Conservation (phyloP, 2,329 filamentous ascomycete species). For the Davidsoniella australis region DNA sequence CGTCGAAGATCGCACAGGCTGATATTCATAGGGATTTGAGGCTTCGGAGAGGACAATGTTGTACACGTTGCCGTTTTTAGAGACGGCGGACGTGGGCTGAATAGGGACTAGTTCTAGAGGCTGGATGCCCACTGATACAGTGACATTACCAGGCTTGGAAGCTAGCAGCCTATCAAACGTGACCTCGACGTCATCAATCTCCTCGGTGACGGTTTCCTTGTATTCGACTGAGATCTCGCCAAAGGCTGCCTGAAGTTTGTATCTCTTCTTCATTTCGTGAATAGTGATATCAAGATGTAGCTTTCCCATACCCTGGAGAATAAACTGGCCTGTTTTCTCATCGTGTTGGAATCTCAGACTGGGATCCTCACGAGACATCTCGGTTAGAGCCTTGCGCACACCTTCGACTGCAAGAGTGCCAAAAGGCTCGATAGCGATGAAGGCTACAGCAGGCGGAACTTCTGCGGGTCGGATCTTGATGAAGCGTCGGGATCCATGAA, state of each 20-base stretch:
- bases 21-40: conserved; percentile 1
- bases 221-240: conserved; percentile 92
- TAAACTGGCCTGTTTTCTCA: conserved; percentile 81
- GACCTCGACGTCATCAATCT: conserved; percentile 38
- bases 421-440: conserved; percentile 76
- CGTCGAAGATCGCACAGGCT: conserved; percentile 7
- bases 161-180: conserved; percentile 66
- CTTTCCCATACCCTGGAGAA: conserved; percentile 90
- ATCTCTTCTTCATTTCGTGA: conserved; percentile 72
- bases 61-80: conserved; percentile 55
- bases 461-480: conserved; percentile 76
- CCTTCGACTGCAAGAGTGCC: conserved; percentile 64
- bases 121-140: conserved; percentile 51
- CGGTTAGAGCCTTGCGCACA: conserved; percentile 56
- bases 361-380: conserved; percentile 79
- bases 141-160: conserved; percentile 61
- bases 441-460: conserved; percentile 87
- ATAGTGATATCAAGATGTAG: conserved; percentile 86
- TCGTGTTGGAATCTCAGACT: conserved; percentile 74
- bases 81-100: conserved; percentile 24
- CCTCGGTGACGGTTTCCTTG: conserved; percentile 56
- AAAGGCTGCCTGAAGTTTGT: conserved; percentile 66
- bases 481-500: conserved; percentile 50
- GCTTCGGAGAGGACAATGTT: conserved; percentile 22
- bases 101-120: conserved; percentile 32